Evolutionary conservation across 805 yeast species (phyloP), one percentile per base, ranked within the genome.

Genomic region (Sugiyamaella marilandica): DNA sequence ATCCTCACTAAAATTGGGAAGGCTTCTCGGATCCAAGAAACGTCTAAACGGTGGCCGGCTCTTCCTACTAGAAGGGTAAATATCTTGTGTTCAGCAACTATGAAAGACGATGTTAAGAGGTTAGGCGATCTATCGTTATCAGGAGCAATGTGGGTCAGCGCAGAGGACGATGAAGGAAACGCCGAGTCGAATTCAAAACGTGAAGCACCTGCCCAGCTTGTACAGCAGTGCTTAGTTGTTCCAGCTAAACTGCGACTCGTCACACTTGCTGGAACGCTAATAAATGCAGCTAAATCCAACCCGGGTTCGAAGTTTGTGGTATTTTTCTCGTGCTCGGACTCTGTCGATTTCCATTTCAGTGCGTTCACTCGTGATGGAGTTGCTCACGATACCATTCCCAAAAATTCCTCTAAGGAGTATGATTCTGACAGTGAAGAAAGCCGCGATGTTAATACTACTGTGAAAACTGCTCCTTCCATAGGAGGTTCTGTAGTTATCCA

Each of bases 161-260:
- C 70, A 4, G 64, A 64, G 18, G 53, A 62, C 50, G 1, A 65
- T 62, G 49, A 65, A 67, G 39, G 73, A 18, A 69, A 67, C 37
- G 49, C 36, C 13, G 32, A 19, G 14, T 4, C 18, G 8, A 13
- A 13, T 10, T 26, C 33, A 7, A 44, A 46, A 10, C 61, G 68
- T 47, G 70, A 79, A 2, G 97, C 94, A 0, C 99, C 99, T 1
- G 96, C 88, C 64, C 99, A 94, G 70, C 77, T 94, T 61, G 67
- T 81, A 4, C 98, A 94, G 69, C 83, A 82, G 51, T 80, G 84
- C 31, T 73, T 83, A n/a, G 82, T 89, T 24, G 94, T 89, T 11
- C 98, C 99, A 0, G 95, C 97, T 5, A 94, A 94, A 64, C 74
- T 94, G 58, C 76, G 99, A 59, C 74, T 91, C 26, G 98, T 92